Conservation (phyloP, 257 asterid species). For the Solanum chaucha region DNA sequence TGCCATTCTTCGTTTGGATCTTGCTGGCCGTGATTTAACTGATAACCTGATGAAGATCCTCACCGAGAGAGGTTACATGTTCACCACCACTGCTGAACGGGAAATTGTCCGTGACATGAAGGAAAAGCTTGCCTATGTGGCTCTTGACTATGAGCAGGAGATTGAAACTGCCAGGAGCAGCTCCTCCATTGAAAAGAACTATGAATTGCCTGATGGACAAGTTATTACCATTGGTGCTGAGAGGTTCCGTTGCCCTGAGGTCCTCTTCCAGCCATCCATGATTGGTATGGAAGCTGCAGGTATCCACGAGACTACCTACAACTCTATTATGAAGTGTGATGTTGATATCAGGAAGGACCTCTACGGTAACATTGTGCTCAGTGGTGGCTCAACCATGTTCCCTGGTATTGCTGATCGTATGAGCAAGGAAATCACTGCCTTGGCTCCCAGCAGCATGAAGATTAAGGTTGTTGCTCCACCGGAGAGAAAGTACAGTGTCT, state of each 20-base stretch:
- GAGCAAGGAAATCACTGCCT: background rate
- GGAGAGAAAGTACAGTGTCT: conserved; percentile 1
- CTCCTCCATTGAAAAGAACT: conserved; percentile 1
- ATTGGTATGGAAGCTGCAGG: conserved; percentile 6
- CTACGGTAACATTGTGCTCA: conserved; percentile 3
- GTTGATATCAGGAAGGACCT: conserved; percentile 2
- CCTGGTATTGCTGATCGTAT: conserved; percentile 3
- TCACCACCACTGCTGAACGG: conserved; percentile 7
- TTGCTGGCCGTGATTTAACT: background rate
- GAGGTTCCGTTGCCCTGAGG: conserved; percentile 3
- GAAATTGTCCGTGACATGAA: conserved; percentile 5
- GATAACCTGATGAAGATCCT: conserved; percentile 4
- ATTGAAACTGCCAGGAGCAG: background rate
- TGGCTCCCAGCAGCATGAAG: conserved; percentile 6
- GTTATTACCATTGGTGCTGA: conserved; percentile 2
- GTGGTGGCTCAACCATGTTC: conserved; percentile 5
- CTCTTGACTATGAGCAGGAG: conserved; percentile 2
- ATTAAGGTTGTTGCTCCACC: conserved; percentile 2
- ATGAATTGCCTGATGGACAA: conserved; percentile 1
- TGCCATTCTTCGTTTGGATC: conserved; percentile 2
- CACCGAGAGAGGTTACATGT: conserved; percentile 3
- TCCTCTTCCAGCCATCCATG: conserved; percentile 6
- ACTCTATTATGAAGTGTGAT: conserved; percentile 1
- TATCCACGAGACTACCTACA: background rate
- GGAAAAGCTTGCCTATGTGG: conserved; percentile 4